These are phyloP conservation scores for Candida adriatica DNA, from an alignment of 805 yeast genomes.

Conservation along the genomic window DNA sequence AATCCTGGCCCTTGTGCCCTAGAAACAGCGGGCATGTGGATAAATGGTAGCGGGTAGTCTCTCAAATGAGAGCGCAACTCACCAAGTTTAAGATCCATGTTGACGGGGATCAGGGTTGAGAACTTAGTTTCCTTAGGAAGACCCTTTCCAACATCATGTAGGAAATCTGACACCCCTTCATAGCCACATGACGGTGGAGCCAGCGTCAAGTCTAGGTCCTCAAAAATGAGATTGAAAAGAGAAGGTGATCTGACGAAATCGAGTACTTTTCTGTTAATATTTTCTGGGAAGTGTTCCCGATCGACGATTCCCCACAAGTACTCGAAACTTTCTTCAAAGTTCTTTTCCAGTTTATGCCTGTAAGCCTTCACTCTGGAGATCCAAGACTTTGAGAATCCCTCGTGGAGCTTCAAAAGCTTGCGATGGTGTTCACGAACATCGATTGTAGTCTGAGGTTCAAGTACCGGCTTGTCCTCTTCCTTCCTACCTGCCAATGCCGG, in stretches of 20 bases:
- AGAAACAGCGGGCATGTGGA: slow-evolving; percentile 56
- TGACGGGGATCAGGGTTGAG: slow-evolving; percentile 61
- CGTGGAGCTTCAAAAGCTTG: slow-evolving; percentile 25
- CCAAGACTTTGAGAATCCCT: slow-evolving; percentile 62
- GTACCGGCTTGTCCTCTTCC: not conserved
- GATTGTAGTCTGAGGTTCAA: not conserved
- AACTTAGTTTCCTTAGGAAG: slow-evolving; percentile 65
- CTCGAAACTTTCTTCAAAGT: slow-evolving; percentile 32
- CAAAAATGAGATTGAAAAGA: slow-evolving; percentile 43
- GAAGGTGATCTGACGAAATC: slow-evolving; percentile 43
- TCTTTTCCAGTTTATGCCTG: slow-evolving; percentile 32
- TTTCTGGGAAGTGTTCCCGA: slow-evolving; percentile 28
- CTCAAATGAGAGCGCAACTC: slow-evolving; percentile 68
- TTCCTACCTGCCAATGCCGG: slow-evolving; percentile 1
- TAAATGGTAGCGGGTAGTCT: slow-evolving; percentile 82
- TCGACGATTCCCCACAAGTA: slow-evolving; percentile 37
- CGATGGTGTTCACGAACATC: slow-evolving; percentile 1
- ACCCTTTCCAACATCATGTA: slow-evolving; percentile 74
- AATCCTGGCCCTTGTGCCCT: slow-evolving; percentile 19
- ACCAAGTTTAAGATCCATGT: slow-evolving; percentile 44
- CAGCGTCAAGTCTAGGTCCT: slow-evolving; percentile 40
- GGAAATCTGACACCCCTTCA: slow-evolving; percentile 49
- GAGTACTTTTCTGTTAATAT: slow-evolving; percentile 38
- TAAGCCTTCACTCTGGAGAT: slow-evolving; percentile 49
- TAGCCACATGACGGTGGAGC: slow-evolving; percentile 45